Evolutionary conservation across 768 basidiomycete genomes (phyloP).

Genomic region (Suillus alpinus): DNA sequence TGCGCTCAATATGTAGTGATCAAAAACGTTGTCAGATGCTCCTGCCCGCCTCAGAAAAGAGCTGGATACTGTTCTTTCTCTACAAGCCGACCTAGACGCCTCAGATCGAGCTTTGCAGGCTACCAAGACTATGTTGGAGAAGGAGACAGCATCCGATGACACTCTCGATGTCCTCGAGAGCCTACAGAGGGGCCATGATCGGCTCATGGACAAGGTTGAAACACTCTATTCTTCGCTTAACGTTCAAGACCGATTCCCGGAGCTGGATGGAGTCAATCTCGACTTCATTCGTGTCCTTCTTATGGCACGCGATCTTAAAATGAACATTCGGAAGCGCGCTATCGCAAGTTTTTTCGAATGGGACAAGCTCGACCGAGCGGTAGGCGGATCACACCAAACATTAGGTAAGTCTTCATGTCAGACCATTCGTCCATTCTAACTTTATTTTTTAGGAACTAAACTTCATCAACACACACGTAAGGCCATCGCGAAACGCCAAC

Average conservation of each 20-base stretch:
- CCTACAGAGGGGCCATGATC: conserved; percentile 12
- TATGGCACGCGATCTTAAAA: conserved; percentile 31
- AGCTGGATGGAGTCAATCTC: conserved; percentile 26
- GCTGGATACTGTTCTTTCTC: conserved; percentile 26
- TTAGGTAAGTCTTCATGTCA: conserved; percentile 21
- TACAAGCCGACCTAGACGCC: conserved; percentile 28
- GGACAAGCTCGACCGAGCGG: conserved; percentile 22
- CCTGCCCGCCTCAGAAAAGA: conserved; percentile 31
- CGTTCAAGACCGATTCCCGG: conserved; percentile 29
- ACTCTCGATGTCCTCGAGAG: conserved; percentile 14
- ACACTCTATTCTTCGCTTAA: conserved; percentile 23
- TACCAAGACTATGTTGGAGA: conserved; percentile 8
- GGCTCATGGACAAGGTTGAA: conserved; percentile 5
- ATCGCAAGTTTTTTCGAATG: conserved; percentile 26
- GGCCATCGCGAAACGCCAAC: conserved; percentile 27
- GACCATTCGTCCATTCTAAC: not conserved
- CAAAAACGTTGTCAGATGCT: not conserved
- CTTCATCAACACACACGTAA: conserved; percentile 30
- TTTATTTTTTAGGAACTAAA: conserved; percentile 20
- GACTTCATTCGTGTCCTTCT: conserved; percentile 26
- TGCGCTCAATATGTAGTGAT: not conserved
- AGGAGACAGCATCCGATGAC: not conserved
- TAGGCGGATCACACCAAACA: conserved; percentile 16
- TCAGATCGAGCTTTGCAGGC: conserved; percentile 24
- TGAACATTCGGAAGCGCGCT: conserved; percentile 22